A percentile compares a stretch with the other conserved stretches of the same genome.
Evolutionary conservation across 108 stramenopile genomes (phyloP).

Genomic region (Thalassiosira profunda): DNA sequence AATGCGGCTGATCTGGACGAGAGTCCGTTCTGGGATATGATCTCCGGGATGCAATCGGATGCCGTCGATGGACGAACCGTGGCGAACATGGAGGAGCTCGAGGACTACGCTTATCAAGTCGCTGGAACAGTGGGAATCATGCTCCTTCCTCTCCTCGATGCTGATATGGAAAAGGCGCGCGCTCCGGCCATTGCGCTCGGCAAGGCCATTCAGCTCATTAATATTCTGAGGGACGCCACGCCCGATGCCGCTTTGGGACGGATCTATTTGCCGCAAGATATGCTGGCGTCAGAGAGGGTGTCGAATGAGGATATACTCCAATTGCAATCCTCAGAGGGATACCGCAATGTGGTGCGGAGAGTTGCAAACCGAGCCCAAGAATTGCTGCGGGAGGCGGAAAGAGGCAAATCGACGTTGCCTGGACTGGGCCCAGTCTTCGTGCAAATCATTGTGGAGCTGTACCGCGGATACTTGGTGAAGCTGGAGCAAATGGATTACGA

Average conservation of each 20-base stretch:
- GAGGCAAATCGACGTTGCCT: constrained; percentile 16
- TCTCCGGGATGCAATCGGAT: constrained; percentile 27
- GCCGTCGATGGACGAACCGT: constrained; percentile 14
- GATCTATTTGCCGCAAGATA: constrained; percentile 26
- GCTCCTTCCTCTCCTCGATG: constrained; percentile 17
- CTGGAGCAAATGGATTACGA: constrained; percentile 10
- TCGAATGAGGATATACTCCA: constrained; percentile 1
- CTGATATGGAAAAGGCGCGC: constrained; percentile 2
- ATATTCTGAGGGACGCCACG: constrained; percentile 32
- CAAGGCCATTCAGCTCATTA: constrained; percentile 30
- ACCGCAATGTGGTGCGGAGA: constrained; percentile 7
- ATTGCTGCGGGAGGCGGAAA: constrained; percentile 13
- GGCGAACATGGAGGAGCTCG: constrained; percentile 24
- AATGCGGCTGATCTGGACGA: constrained; percentile 3
- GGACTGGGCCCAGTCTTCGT: constrained; percentile 25
- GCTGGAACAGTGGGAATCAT: constrained; percentile 37
- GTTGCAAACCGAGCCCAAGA: constrained; percentile 17
- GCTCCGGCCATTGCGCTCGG: constrained; percentile 30
- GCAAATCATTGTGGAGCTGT: constrained; percentile 36
- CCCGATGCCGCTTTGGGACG: constrained; percentile 24
- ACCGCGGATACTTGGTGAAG: constrained; percentile 27
- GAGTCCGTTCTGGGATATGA: constrained; percentile 30
- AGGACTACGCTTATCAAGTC: constrained; percentile 36
- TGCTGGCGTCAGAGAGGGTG: constrained; percentile 4
- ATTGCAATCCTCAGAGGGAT: constrained; percentile 6